A percentile compares a stretch with the other conserved stretches of the same genome.
phyloP scores from a whole-genome alignment of 495 filamentous ascomycete species.

The Penicillium subrubescens region DNA sequence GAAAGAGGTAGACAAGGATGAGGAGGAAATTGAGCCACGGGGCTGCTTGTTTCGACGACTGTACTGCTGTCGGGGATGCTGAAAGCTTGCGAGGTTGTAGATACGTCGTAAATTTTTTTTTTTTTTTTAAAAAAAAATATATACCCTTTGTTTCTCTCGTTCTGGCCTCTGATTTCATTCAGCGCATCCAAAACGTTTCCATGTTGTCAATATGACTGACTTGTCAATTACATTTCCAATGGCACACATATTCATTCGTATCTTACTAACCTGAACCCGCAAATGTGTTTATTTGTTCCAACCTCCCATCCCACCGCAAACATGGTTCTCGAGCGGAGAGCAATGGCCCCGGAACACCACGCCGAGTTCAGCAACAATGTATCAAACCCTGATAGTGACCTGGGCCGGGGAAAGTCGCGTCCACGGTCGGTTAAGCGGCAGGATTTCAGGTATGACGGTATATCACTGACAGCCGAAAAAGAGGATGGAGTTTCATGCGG shows the following conservation, averaged over 20 bases:
- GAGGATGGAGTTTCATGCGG: background rate
- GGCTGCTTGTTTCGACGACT: slow-evolving; percentile 13
- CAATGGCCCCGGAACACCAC: slow-evolving; percentile 3
- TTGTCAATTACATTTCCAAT: background rate
- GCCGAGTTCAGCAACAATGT: slow-evolving; percentile 2
- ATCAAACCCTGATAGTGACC: background rate
- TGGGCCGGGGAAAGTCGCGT: background rate
- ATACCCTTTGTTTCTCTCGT: slow-evolving; percentile 17
- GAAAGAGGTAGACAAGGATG: background rate
- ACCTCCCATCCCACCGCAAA: background rate
- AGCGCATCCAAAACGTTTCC: background rate
- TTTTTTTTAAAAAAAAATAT: no score
- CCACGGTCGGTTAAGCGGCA: slow-evolving; percentile 6
- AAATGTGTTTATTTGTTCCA: no score
- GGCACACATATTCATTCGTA: background rate
- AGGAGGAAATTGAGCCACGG: slow-evolving; percentile 8
- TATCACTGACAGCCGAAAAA: background rate
- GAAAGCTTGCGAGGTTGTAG: background rate
- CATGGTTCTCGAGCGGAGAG: background rate
- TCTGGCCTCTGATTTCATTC: background rate
- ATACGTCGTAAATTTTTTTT: background rate
- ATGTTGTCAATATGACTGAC: background rate
- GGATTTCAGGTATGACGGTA: background rate
- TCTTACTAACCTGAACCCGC: background rate
- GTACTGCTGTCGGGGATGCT: slow-evolving; percentile 9